Evolutionary conservation across 164 flowering plant genomes (phyloP), one percentile per base, ranked within the genome.

Genomic region (Chimonanthus praecox): DNA sequence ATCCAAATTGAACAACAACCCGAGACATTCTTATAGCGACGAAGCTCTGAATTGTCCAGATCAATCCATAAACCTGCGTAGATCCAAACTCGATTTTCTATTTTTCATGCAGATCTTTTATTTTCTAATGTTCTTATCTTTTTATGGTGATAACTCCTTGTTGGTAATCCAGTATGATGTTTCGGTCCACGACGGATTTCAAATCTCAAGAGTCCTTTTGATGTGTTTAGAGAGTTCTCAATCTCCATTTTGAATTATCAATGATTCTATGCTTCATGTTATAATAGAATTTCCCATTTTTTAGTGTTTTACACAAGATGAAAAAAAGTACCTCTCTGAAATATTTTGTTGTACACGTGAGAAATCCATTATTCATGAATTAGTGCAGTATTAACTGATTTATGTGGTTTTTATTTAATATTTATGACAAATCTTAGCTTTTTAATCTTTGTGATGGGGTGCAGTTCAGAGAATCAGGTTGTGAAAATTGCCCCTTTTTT

Each of bases 401-500:
- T 43, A 33, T 33, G 51, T 9, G 16, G 5, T 44, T 73, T 51
- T 77, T 63, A 16, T 63, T 20, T 20, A 63, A 13, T 58, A 21
- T 44, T 58, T 13, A 60, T 60, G 33, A 0, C 33, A 33, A 33
- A 33, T 33, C 33, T 33, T 33, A 33, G 1, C 33, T 33, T 33
- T 45, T 3, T 51, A 43, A 43, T 64, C 3, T 73, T 43, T 48
- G 15, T 79, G 74, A 46, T 74, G 69, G n/a, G 51, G n/a, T 4
- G 3, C 78, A 92, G 98, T 95, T 93, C 73, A 84, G 96, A 69
- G 98, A 90, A 74, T 89, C 93, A 0, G 99, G 99, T 2, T 95
- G 99, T 68, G 99, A 95, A 81, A 93, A 95, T 74, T 95, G 99
- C 79, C 90, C 94, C 10, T 93, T 92, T 82, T 93, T 95, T 71